Conservation (phyloP, 768 basidiomycete genomes). For the Auriscalpium microsporum region DNA sequence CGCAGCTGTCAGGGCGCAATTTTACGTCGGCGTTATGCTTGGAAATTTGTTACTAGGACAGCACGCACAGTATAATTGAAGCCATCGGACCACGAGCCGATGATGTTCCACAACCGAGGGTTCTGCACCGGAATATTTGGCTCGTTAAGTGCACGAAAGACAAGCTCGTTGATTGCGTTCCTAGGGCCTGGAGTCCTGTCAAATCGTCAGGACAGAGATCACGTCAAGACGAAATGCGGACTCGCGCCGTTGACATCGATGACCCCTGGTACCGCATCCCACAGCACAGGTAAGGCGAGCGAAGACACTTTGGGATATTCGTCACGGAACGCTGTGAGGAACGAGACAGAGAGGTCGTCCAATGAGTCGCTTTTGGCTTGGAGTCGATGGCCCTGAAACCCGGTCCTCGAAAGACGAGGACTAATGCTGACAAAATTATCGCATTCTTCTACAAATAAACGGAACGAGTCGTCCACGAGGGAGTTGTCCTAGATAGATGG, state of each 20-base stretch:
- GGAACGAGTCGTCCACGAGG: constrained; percentile 61
- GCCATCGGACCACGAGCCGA: constrained; percentile 7
- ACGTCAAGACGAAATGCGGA: background rate
- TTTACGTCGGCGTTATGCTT: too few species aligned
- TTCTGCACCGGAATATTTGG: constrained; percentile 25
- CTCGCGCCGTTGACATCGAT: constrained; percentile 6
- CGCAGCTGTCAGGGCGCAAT: constrained; percentile 12
- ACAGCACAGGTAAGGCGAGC: constrained; percentile 50
- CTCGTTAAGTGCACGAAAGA: constrained; percentile 23
- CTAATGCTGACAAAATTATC: constrained; percentile 21
- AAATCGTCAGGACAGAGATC: background rate
- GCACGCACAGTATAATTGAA: background rate
- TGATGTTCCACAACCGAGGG: constrained; percentile 25
- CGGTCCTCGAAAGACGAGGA: too few species aligned
- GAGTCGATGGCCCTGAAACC: constrained; percentile 56
- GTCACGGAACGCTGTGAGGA: constrained; percentile 56
- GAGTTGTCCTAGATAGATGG: constrained; percentile 39
- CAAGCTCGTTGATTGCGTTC: constrained; percentile 50
- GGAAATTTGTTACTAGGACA: too few species aligned
- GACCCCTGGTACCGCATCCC: constrained; percentile 29
- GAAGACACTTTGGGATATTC: constrained; percentile 58
- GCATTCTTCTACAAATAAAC: constrained; percentile 67
- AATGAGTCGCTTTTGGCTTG: constrained; percentile 54
- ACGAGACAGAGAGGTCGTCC: constrained; percentile 52
- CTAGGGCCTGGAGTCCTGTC: constrained; percentile 22